These are phyloP conservation scores for Xerophyta viscosa DNA, from an alignment of 106 monocot genomes.

Conservation along the genomic window DNA sequence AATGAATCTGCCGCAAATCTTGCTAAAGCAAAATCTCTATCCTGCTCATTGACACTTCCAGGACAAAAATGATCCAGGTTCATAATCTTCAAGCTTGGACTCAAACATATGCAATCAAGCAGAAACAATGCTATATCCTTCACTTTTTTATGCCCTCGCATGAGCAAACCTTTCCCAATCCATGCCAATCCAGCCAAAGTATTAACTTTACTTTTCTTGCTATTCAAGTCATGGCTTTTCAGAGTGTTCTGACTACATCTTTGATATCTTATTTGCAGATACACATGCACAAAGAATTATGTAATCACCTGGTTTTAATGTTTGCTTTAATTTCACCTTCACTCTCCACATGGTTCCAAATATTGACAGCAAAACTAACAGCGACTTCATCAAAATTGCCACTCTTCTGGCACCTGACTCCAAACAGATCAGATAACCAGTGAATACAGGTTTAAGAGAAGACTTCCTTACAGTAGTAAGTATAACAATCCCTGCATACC, in stretches of 20 bases:
- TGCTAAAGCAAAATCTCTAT: constrained; percentile 21
- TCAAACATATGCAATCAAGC: constrained; percentile 46
- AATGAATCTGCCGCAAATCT: constrained; percentile 84
- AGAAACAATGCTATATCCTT: constrained; percentile 64
- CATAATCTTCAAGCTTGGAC: constrained; percentile 6
- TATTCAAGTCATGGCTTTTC: constrained; percentile 2
- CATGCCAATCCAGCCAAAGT: constrained; percentile 69
- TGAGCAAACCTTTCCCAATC: constrained; percentile 87
- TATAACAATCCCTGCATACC: too few species aligned
- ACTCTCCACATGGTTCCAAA: constrained; percentile 58
- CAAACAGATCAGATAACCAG: not conserved
- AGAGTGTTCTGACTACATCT: too few species aligned
- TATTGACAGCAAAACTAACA: constrained; percentile 38
- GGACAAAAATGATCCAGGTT: constrained; percentile 6
- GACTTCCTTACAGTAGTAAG: too few species aligned
- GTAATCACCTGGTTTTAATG: constrained; percentile 36
- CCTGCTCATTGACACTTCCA: constrained; percentile 10
- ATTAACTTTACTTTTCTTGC: constrained; percentile 11
- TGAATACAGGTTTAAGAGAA: too few species aligned
- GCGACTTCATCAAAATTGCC: constrained; percentile 46
- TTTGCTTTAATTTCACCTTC: constrained; percentile 7
- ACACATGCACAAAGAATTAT: too few species aligned
- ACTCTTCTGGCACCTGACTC: constrained; percentile 39
- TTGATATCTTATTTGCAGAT: too few species aligned
- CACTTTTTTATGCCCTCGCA: constrained; percentile 85